These are phyloP conservation scores for Lactifluus volemus DNA, from an alignment of 768 basidiomycete genomes.

Conservation along the genomic window DNA sequence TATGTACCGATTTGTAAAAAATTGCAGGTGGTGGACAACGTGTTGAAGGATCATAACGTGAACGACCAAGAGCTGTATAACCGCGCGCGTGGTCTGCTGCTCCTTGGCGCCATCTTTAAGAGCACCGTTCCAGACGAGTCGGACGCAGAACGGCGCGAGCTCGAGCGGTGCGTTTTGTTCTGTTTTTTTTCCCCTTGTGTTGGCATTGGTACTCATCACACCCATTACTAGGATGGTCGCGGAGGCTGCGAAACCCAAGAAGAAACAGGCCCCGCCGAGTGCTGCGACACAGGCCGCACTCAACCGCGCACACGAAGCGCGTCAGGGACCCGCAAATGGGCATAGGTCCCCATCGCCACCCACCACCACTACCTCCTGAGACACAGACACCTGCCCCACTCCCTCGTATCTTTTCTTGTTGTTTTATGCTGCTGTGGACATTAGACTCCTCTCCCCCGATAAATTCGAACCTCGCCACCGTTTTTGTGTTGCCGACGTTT, in stretches of 20 bases:
- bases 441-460: too few relatives aligned
- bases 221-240: constrained; percentile 60
- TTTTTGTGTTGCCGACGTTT: too few relatives aligned
- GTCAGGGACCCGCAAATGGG: neutral
- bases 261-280: constrained; percentile 5
- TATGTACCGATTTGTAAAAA: neutral
- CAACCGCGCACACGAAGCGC: constrained; percentile 5
- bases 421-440: too few relatives aligned
- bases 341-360: neutral
- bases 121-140: constrained; percentile 76
- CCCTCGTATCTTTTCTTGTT: too few relatives aligned
- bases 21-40: constrained; percentile 66
- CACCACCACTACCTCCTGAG: neutral
- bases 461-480: too few relatives aligned
- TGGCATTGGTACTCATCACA: neutral
- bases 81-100: constrained; percentile 83
- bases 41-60: constrained; percentile 70
- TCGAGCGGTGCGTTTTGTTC: constrained; percentile 64
- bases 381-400: neutral
- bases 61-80: constrained; percentile 64
- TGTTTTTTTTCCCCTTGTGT: neutral
- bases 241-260: constrained; percentile 72
- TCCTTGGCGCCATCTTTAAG: constrained; percentile 89
- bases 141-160: constrained; percentile 87
- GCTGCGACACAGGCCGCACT: constrained; percentile 5